phyloP scores from a whole-genome alignment of 2,329 filamentous ascomycete genomes.

The Epichloe brachyelytri region DNA sequence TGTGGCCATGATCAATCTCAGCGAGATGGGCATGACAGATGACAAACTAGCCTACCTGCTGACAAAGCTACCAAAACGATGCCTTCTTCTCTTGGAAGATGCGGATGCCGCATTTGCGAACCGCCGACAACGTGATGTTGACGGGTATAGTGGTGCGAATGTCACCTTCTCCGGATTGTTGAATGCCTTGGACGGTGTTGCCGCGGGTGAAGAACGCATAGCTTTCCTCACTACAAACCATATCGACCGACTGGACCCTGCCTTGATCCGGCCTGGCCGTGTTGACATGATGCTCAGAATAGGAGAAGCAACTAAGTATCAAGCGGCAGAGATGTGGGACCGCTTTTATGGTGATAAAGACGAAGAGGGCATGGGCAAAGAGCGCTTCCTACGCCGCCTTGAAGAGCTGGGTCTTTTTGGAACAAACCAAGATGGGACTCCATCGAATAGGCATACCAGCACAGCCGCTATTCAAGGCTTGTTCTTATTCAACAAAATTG shows the following conservation, averaged over 20 bases:
- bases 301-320: conserved; percentile 73
- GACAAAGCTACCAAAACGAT: conserved; percentile 71
- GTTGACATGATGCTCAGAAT: conserved; percentile 90
- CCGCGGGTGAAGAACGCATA: conserved; percentile 85
- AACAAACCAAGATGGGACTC: conserved; percentile 33
- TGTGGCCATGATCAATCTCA: conserved; percentile 85
- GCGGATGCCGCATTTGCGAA: conserved; percentile 86
- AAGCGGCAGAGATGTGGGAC: conserved; percentile 82
- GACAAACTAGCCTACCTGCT: conserved; percentile 77
- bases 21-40: conserved; percentile 79
- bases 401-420: conserved; percentile 58
- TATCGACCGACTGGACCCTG: conserved; percentile 76
- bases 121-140: conserved; percentile 59
- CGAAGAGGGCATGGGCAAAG: conserved; percentile 43
- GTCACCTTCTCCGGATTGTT: conserved; percentile 90
- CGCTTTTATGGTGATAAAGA: conserved; percentile 87
- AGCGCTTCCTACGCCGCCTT: conserved; percentile 58
- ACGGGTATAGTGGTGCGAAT: conserved; percentile 76
- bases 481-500: conserved; percentile 89
- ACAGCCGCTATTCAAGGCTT: conserved; percentile 87
- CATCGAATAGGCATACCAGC: conserved; percentile 49
- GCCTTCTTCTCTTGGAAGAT: conserved; percentile 75
- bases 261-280: conserved; percentile 77
- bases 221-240: conserved; percentile 94
- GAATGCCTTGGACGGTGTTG: conserved; percentile 80